These are phyloP conservation scores for Sisymbrium altissimum DNA, from an alignment of 345 rosid species.

Conservation along the genomic window DNA sequence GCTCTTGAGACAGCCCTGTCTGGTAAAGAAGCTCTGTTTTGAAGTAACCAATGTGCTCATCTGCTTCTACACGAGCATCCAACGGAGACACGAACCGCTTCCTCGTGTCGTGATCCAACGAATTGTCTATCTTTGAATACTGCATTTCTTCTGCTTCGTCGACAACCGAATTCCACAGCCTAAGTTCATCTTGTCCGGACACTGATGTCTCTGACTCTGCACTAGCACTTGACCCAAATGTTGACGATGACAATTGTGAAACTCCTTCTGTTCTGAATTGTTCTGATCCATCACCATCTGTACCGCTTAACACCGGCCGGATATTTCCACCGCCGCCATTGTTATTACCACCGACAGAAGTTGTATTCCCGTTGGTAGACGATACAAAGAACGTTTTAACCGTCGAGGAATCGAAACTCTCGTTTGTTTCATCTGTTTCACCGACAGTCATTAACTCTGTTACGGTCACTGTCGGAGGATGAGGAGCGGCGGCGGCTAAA, in stretches of 20 bases:
- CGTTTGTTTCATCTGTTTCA: constrained; percentile 30
- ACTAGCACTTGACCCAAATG: constrained; percentile 35
- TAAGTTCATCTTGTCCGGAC: constrained; percentile 55
- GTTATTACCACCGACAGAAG: constrained; percentile 52
- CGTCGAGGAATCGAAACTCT: constrained; percentile 50
- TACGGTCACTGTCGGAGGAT: constrained; percentile 20
- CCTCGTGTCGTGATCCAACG: constrained; percentile 58
- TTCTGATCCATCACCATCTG: constrained; percentile 62
- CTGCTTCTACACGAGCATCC: constrained; percentile 50
- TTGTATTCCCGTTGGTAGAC: constrained; percentile 48
- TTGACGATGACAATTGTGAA: constrained; percentile 46
- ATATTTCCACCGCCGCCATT: constrained; percentile 76
- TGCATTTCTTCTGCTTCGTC: constrained; percentile 70
- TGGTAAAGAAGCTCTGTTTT: constrained; percentile 65
- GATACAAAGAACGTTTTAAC: constrained; percentile 45
- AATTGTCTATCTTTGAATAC: constrained; percentile 34
- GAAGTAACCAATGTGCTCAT: constrained; percentile 49
- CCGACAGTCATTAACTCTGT: constrained; percentile 27
- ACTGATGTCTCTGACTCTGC: constrained; percentile 43
- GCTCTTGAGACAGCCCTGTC: constrained; percentile 54
- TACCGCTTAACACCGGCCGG: constrained; percentile 50
- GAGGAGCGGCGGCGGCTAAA: constrained; percentile 38
- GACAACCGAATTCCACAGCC: constrained; percentile 66
- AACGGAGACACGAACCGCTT: constrained; percentile 59
- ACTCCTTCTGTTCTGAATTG: constrained; percentile 46